Evolutionary conservation across 1,284 basidiomycete genomes (phyloP).

Genomic region (Phenoliferia sp.): DNA sequence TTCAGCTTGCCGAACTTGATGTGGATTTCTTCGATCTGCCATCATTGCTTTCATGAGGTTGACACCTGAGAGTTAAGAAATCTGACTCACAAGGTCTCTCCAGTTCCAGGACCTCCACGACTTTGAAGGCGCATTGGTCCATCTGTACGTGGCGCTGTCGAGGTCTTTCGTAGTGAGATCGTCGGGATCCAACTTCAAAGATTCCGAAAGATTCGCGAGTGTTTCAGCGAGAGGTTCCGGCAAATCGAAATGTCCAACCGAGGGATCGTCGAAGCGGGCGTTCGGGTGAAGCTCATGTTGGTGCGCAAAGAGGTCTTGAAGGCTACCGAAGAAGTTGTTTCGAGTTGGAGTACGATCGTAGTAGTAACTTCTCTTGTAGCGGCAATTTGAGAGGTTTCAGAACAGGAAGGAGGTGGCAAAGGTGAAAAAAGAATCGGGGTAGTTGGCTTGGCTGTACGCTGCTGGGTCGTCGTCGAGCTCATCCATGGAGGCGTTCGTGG

Average conservation of each 20-base stretch:
- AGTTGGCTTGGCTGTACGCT: neutral
- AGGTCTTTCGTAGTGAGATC: neutral
- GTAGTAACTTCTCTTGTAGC: neutral
- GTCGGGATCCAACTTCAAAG: neutral
- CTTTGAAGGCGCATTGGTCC: neutral
- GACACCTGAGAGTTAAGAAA: neutral
- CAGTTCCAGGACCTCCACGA: neutral
- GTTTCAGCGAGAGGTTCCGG: neutral
- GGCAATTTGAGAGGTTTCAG: neutral
- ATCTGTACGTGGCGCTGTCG: neutral
- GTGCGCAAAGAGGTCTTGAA: conserved; percentile 4
- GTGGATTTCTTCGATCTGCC: neutral
- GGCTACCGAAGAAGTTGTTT: conserved; percentile 10
- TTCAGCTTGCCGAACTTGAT: neutral
- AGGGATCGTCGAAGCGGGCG: neutral
- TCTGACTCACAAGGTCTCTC: neutral
- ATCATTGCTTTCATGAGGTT: neutral
- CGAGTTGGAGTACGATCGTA: neutral
- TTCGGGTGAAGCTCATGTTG: conserved; percentile 12
- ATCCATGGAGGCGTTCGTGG: neutral
- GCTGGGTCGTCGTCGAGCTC: neutral
- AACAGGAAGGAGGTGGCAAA: conserved; percentile 5
- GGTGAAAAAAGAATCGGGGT: conserved; percentile 5
- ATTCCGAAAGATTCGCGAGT: neutral
- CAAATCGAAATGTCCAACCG: neutral